phyloP scores from a whole-genome alignment of 306 rosid genomes.

The Carpinus viminea region DNA sequence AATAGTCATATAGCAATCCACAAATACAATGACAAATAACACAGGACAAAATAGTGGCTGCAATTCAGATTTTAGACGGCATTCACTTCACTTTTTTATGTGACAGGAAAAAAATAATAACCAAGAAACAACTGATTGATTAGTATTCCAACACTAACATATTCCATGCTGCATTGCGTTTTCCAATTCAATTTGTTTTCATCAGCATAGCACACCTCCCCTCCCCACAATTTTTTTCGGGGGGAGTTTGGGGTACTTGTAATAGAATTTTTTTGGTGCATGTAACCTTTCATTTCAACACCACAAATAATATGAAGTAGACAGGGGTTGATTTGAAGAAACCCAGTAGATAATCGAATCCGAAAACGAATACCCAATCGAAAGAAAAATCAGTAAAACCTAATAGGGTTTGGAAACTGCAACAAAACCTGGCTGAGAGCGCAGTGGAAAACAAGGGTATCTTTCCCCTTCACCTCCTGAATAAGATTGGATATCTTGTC shows the following conservation, averaged over 20 bases:
- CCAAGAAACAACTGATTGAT: background rate
- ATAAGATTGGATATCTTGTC: slow-evolving; percentile 58
- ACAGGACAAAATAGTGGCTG: background rate
- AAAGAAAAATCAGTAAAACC: background rate
- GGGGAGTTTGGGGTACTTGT: too few relatives aligned
- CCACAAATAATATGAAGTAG: background rate
- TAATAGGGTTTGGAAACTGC: background rate
- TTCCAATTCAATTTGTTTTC: background rate
- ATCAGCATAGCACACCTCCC: background rate
- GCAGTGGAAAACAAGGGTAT: slow-evolving; percentile 87
- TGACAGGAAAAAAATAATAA: background rate
- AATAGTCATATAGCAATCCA: background rate
- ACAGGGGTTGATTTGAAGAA: background rate
- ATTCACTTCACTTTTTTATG: background rate
- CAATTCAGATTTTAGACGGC: background rate
- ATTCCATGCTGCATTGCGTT: background rate
- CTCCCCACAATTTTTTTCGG: background rate
- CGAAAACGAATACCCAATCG: background rate
- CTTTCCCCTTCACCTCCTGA: slow-evolving; percentile 69
- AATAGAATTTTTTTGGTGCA: background rate
- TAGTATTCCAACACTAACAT: background rate
- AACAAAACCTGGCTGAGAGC: slow-evolving; percentile 69
- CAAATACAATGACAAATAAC: background rate
- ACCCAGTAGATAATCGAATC: background rate
- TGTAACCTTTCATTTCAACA: background rate